These are phyloP conservation scores for Aaosphaeria arxii DNA, from an alignment of 2,329 filamentous ascomycete species.

Conservation along the genomic window DNA sequence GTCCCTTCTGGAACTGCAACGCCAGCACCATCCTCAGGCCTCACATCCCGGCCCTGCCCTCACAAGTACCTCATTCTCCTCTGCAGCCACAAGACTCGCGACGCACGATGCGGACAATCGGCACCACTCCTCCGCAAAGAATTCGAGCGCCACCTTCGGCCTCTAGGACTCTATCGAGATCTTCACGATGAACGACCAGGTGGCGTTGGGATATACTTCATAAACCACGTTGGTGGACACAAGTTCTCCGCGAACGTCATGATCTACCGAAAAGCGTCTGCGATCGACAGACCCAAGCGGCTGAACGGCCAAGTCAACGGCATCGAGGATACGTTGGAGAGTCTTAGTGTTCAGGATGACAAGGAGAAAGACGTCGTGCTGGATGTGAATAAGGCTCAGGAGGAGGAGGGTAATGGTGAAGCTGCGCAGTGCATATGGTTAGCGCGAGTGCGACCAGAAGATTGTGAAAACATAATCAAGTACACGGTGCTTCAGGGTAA, in stretches of 20 bases:
- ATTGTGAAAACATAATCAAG: conserved; percentile 87
- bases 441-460: conserved; percentile 77
- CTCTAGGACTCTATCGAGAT: conserved; percentile 81
- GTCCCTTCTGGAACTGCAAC: conserved; percentile 5
- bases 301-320: conserved; percentile 19
- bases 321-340: conserved; percentile 34
- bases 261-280: conserved; percentile 66
- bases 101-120: conserved; percentile 90
- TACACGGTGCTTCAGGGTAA: conserved; percentile 93
- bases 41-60: conserved; percentile 66
- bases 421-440: conserved; percentile 93
- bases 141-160: conserved; percentile 82
- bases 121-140: conserved; percentile 86
- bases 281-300: conserved; percentile 13
- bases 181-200: conserved; percentile 84
- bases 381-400: conserved; percentile 34
- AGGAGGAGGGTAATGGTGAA: conserved; percentile 34
- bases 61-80: conserved; percentile 87
- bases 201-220: conserved; percentile 94
- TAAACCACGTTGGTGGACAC: conserved; percentile 93
- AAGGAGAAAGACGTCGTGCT: conserved; percentile 34
- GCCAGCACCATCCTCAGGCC: conserved; percentile 32
- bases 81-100: conserved; percentile 91
- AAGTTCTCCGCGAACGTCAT: conserved; percentile 96
- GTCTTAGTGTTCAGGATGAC: conserved; percentile 37